A percentile compares a stretch with the other conserved stretches of the same genome.
These are phyloP conservation scores for Hanseniaspora gamundiae DNA, from an alignment of 1,139 yeast genomes.

Conservation along the genomic window DNA sequence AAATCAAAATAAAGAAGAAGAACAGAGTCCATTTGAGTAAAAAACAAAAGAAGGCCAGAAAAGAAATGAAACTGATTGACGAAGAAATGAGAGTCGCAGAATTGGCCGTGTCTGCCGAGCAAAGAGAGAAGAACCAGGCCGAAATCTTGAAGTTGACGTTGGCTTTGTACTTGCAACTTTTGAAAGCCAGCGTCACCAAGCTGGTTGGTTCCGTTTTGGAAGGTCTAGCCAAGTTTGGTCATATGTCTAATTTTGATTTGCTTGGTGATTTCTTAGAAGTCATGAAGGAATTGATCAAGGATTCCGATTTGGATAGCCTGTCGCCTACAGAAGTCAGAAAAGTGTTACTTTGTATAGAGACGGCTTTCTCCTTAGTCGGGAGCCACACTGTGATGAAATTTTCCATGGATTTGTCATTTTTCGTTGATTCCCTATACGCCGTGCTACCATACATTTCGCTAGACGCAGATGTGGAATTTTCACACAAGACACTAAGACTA, in stretches of 20 bases:
- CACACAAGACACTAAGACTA: conserved; percentile 66
- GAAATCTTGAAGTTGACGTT: conserved; percentile 66
- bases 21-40: conserved; percentile 83
- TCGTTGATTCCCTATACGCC: conserved; percentile 61
- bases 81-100: conserved; percentile 84
- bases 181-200: conserved; percentile 50
- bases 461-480: conserved; percentile 77
- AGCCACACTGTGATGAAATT: conserved; percentile 60
- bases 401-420: conserved; percentile 53
- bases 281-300: conserved; percentile 61
- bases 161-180: conserved; percentile 62
- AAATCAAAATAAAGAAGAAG: conserved; percentile 55
- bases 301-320: conserved; percentile 32
- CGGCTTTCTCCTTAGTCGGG: conserved; percentile 77
- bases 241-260: conserved; percentile 81
- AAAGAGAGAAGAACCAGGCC: conserved; percentile 75
- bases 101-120: conserved; percentile 73
- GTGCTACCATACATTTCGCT: conserved; percentile 54
- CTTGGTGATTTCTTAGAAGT: conserved; percentile 89
- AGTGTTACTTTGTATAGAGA: conserved; percentile 68
- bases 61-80: conserved; percentile 77
- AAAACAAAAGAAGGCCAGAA: conserved; percentile 75
- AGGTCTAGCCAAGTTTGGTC: conserved; percentile 83
- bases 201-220: conserved; percentile 81
- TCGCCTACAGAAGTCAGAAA: conserved; percentile 43